Percentiles rank a stretch among this genome's conserved stretches.
phyloP scores from a whole-genome alignment of 306 rosid species.

The Malus orientalis region DNA sequence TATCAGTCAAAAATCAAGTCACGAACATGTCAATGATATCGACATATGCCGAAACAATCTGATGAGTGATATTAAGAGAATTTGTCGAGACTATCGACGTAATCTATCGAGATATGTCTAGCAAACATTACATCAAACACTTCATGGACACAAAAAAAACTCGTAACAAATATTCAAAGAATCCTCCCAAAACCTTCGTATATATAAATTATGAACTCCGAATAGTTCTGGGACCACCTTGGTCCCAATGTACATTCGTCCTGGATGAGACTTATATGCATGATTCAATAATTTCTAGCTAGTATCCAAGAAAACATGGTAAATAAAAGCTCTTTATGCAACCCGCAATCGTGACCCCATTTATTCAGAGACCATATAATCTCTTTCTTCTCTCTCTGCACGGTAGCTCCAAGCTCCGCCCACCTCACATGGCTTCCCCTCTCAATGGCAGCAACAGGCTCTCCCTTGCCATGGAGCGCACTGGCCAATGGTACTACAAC shows the following conservation, averaged over 20 bases:
- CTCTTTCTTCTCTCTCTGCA: not conserved
- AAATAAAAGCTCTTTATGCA: constrained; percentile 7
- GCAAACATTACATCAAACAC: no score
- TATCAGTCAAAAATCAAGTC: rapidly evolving
- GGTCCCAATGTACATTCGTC: no score
- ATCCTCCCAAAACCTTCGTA: no score
- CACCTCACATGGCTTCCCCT: constrained; percentile 39
- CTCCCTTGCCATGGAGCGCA: constrained; percentile 85
- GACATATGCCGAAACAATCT: no score
- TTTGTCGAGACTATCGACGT: rapidly evolving
- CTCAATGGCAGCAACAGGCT: constrained; percentile 26
- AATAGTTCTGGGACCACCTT: no score
- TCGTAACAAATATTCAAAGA: no score
- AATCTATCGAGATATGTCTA: no score
- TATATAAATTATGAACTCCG: no score
- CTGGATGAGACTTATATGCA: not conserved
- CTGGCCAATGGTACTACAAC: constrained; percentile 63
- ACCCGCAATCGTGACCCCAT: not conserved
- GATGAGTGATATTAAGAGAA: no score
- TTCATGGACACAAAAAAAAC: no score
- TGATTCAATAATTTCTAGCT: not conserved
- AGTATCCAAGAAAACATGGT: not conserved
- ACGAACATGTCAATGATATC: no score
- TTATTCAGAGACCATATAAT: not conserved
- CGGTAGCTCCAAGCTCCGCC: not conserved